Evolutionary conservation across 768 basidiomycete genomes (phyloP).

Genomic region (Suillus alpinus): DNA sequence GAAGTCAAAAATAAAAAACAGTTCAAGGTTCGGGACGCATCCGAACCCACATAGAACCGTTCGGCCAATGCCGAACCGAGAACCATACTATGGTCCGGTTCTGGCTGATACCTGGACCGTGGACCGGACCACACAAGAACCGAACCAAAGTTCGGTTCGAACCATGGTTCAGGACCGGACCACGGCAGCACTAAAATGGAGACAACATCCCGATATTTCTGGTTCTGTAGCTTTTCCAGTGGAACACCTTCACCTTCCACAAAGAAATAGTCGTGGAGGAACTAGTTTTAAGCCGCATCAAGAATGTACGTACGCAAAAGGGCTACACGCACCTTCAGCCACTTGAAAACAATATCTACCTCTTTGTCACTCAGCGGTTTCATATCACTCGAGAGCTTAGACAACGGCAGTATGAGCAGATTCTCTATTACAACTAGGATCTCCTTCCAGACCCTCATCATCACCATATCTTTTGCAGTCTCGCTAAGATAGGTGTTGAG

Average conservation of each 20-base stretch:
- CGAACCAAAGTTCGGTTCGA: background rate
- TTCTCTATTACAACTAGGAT: constrained; percentile 82
- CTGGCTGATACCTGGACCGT: background rate
- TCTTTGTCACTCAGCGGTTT: constrained; percentile 92
- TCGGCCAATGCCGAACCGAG: background rate
- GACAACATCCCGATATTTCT: constrained; percentile 89
- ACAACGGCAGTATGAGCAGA: constrained; percentile 86
- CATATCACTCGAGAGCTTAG: constrained; percentile 84
- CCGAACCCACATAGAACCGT: background rate
- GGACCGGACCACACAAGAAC: background rate
- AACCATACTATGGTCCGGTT: background rate
- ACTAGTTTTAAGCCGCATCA: constrained; percentile 45
- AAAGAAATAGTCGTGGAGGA: constrained; percentile 93
- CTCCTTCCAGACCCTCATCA: constrained; percentile 95
- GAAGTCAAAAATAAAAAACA: too few relatives aligned
- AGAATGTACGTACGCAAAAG: background rate
- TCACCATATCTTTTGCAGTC: constrained; percentile 85
- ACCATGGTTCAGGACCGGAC: background rate
- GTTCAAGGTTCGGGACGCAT: background rate
- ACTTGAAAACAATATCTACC: constrained; percentile 98
- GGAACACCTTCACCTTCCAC: constrained; percentile 91
- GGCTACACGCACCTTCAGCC: constrained; percentile 73
- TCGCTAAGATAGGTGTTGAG: constrained; percentile 86
- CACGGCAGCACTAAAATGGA: constrained; percentile 34
- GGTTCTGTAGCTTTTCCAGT: constrained; percentile 83